Base-by-base conservation (phyloP, 805 yeast genomes). In the Brettanomyces nanus region DNA sequence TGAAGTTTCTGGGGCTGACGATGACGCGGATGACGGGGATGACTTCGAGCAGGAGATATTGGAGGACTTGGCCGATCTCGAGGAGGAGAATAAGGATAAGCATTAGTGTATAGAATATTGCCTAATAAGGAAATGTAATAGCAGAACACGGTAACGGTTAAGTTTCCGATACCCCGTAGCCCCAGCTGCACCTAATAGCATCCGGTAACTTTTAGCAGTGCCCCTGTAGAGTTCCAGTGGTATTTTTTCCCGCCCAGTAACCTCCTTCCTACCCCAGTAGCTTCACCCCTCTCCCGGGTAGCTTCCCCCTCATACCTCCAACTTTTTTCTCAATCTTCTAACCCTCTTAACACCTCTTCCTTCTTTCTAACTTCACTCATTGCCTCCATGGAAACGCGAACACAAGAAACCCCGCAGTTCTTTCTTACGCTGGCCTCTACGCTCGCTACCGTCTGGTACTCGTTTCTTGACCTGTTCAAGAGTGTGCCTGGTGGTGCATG, bases 401-500 rank as follows among this genome's bases (percentile, higher is more conserved):
- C 45, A 6, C 36, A 39, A 10, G 49, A 50, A 14, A 51, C 57
- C 4, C 49, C 56, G 6, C 52, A 52, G 23, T 46, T 50, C 33
- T 46, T 56, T 31, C 49, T 54, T 19, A 46, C 44, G 7, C 48
- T 48, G 28, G 55, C 58, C 3, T 53, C 58, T 13, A 30, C 39
- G 14, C 52, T 46, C 3, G 51, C 53, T 19, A 45, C 47, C n/a
- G 31, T 41, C n/a, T 57, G 58, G 57, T 39, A 50, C 29, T 33
- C 41, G 11, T 39, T 53, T 14, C 33, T 58, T n/a, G 41, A 20
- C 9, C 27, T 42, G 4, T 41, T 58, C n/a, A 48, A 45, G 26
- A 38, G 38, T 5, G 28, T 62, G 14, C 85, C 85, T 2, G 83
- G 83, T 39, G 82, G 83, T 13, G 64, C 61, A 32, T 62, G 75